Evolutionary conservation across 495 filamentous ascomycete genomes (phyloP), one percentile per base, ranked within the genome.

Genomic region (Trichoderma erinaceum): DNA sequence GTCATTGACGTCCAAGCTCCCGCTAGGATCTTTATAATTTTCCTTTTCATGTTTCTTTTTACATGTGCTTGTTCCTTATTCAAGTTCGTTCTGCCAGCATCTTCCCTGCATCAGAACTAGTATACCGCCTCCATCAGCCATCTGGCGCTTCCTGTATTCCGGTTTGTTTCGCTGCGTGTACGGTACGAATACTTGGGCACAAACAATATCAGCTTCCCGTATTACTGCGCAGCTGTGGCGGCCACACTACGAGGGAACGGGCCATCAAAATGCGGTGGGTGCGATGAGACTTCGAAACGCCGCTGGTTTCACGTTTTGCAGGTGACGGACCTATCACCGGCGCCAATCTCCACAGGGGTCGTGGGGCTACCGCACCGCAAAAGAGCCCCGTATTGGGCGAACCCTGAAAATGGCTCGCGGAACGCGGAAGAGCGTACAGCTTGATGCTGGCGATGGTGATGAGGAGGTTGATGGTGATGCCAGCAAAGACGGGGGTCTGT

Each of bases 281-380:
- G 56, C 21, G 56, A 61, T 61, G 56, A 61, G 15, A 61, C 56
- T 61, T 61, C 56, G 56, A 61, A 61, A 61, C 56, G 56, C 56
- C 56, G 56, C 56, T 61, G 25, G 56, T 61, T 61, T 61, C 56
- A 61, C 56, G 56, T 61, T 61, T 61, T 29, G 56, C 56, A 61
- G 56, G 27, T 32, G 56, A n/a, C 56, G 23, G 27, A 10, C 56
- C 56, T 21, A 61, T 61, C 15, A n/a, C 27, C 23, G 23, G 56
- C 56, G 56, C 23, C 56, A 25, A 10, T 21, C 18, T n/a, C 8
- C 18, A 52, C 48, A 52, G 48, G 48, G 48, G 48, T 52, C 48
- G 48, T 10, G 18, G 16, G n/a, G 21, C 50, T 23, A 25, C 21
- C 8, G 50, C 50, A 11, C 18, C 44, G 44, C 44, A 48, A 15